Evolutionary conservation across 2,329 filamentous ascomycete genomes (phyloP), one percentile per base, ranked within the genome.

Genomic region (Spiromastix sp.): DNA sequence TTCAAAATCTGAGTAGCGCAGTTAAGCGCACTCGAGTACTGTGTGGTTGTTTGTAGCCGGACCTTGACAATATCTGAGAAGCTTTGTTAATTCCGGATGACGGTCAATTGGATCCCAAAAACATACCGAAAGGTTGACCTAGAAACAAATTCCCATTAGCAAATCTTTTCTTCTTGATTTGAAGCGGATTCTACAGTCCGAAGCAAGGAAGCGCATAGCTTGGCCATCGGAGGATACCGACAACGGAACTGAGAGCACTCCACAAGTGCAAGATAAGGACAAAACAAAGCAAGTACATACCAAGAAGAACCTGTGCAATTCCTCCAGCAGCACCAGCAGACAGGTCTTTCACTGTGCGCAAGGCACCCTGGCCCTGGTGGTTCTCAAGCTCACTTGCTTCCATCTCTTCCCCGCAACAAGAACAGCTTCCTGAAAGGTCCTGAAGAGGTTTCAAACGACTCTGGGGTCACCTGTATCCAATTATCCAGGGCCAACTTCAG

Each of bases 11-110:
- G 76, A 34, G 72, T 72, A 5, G 87, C 91, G 47, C 84, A 85
- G 50, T 85, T 72, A 30, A 93, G 63, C 35, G 91, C 91, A 45
- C 76, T 80, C 35, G 74, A 71, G 70, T 95, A 93, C 48, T 84
- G 74, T 15, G 72, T 78, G 36, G 81, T 82, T 11, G 91, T 98
- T 62, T 98, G 91, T 32, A 98, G 73, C 37, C 91, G 84, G 51
- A 98, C 91, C 67, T 98, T 98, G 67, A 98, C 81, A 45, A 95
- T 96, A 69, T 95, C 89, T 76, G 50, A 27, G 24, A 34, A 33
- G 33, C 30, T 22, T 42, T 16, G 31, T 30, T 15, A 32, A 30
- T 34, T 32, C 30, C 7, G 32, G 21, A n/a, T 7, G n/a, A 24
- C 21, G 21, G 21, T 7, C 21, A 24, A n/a, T 24, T 24, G 57